Evolutionary conservation across 345 rosid species (phyloP).

Genomic region (Brassica juncea): DNA sequence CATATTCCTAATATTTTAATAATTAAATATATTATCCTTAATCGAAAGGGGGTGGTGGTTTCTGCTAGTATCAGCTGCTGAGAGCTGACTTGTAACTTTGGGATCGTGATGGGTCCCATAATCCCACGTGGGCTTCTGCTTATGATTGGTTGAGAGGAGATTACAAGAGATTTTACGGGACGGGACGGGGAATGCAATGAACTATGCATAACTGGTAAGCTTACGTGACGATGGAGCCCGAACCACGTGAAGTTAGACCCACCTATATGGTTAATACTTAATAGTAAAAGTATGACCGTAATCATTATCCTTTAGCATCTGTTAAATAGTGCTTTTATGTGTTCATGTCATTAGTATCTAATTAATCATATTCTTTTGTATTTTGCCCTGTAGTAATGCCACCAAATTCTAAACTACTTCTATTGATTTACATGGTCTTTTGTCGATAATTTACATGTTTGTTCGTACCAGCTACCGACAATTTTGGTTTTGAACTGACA

Average conservation of each 20-base stretch:
- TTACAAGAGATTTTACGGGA: constrained; percentile 54
- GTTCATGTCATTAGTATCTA: background rate
- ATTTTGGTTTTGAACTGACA: background rate
- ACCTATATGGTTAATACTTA: background rate
- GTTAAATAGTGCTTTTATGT: too few relatives aligned
- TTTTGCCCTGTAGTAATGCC: background rate
- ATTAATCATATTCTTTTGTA: background rate
- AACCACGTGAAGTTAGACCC: constrained; percentile 56
- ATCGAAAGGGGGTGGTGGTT: constrained; percentile 19
- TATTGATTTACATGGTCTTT: background rate
- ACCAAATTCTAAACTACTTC: background rate
- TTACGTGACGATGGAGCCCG: constrained; percentile 44
- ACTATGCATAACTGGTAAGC: constrained; percentile 23
- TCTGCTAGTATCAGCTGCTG: constrained; percentile 23
- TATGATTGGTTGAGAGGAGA: constrained; percentile 72
- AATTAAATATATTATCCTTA: constrained; percentile 26
- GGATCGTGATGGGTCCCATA: constrained; percentile 42
- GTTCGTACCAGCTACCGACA: constrained; percentile 1
- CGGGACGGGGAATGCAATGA: constrained; percentile 6
- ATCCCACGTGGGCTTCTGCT: constrained; percentile 60
- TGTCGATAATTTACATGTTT: background rate
- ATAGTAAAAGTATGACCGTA: background rate
- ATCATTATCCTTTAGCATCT: constrained; percentile 13
- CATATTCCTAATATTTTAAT: background rate
- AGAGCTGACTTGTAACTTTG: constrained; percentile 25